Base-by-base conservation (phyloP, 2,329 filamentous ascomycete genomes). In the Gnomoniopsis sp. region DNA sequence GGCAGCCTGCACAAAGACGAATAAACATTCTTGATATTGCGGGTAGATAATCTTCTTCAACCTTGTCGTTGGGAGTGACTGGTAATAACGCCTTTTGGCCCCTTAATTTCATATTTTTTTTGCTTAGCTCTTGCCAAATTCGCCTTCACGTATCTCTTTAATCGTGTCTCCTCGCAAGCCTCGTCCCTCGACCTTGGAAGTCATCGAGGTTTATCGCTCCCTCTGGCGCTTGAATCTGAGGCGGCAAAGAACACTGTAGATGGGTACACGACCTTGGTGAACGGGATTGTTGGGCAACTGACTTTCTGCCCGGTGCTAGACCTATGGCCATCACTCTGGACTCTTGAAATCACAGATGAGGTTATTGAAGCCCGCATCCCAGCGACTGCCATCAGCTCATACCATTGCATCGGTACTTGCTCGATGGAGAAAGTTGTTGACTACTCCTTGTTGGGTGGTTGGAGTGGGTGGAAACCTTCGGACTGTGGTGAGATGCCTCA, bases 401-500 rank as follows among this genome's bases (percentile, higher is more conserved):
- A 55, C 30, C 53, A 48, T 26, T 43, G 41, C 34, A 48, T 55
- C 2, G 53, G 53, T 12, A 55, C 53, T n/a, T 47, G 41, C 53
- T 19, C 64, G 3, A 67, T 68, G 65, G 65, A 65, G 1, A 61
- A 44, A 26, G 66, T 69, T 15, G 67, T 69, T 2, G 66, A 68
- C 59, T 52, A 49, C 2, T 57, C 63, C 15, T 57, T 67, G n/a
- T n/a, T 60, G 62, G 14, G 67, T 69, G 47, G 48, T 38, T 55
- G 53, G 53, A 12, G 53, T 55, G n/a, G n/a, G n/a, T 8, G 21
- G 48, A 1, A 48, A 48, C 6, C 65, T 74, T 2, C 58, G 71
- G 3, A 66, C 73, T 4, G 69, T 73, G 11, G n/a, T n/a, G n/a
- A n/a, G 72, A 75, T 62, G 70, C 71, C 10, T 72, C 70, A 2